Percentiles rank a stretch among this genome's conserved stretches.
phyloP scores from a whole-genome alignment of 345 rosid genomes.

The Lepidium africanum region DNA sequence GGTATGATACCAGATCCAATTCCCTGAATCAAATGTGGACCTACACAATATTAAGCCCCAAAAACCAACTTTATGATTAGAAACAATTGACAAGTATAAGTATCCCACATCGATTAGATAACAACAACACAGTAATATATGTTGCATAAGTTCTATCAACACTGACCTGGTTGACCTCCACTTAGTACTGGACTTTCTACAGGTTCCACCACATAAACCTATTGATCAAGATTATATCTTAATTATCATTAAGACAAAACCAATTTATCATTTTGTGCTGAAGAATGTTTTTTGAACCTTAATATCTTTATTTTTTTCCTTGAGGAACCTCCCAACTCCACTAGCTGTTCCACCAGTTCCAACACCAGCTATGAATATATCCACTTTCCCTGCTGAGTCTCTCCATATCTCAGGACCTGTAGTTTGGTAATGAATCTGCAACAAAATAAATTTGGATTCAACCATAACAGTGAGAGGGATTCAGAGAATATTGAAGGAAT shows the following conservation, averaged over 20 bases:
- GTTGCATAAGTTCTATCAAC: no score
- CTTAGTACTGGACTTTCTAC: conserved; percentile 25
- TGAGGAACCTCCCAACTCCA: conserved; percentile 63
- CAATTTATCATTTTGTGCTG: not conserved
- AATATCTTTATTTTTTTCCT: conserved; percentile 49
- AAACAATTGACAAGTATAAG: not conserved
- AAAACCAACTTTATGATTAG: not conserved
- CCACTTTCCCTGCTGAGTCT: conserved; percentile 46
- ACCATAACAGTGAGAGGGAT: not conserved
- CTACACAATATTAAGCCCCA: conserved; percentile 8
- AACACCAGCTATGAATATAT: conserved; percentile 44
- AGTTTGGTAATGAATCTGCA: conserved; percentile 63
- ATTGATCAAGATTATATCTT: not conserved
- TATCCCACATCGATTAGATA: no score
- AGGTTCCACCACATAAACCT: conserved; percentile 29
- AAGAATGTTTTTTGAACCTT: conserved; percentile 35
- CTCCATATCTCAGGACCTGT: conserved; percentile 71
- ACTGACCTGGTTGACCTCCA: conserved; percentile 24
- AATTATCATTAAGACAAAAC: not conserved
- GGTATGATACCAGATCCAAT: conserved; percentile 82
- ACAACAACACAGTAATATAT: no score
- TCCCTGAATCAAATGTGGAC: conserved; percentile 56
- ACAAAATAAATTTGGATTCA: not conserved
- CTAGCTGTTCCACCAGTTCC: conserved; percentile 63
- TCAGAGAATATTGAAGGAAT: not conserved